Conservation (phyloP, 805 yeast genomes). For the Candida jianshihensis region DNA sequence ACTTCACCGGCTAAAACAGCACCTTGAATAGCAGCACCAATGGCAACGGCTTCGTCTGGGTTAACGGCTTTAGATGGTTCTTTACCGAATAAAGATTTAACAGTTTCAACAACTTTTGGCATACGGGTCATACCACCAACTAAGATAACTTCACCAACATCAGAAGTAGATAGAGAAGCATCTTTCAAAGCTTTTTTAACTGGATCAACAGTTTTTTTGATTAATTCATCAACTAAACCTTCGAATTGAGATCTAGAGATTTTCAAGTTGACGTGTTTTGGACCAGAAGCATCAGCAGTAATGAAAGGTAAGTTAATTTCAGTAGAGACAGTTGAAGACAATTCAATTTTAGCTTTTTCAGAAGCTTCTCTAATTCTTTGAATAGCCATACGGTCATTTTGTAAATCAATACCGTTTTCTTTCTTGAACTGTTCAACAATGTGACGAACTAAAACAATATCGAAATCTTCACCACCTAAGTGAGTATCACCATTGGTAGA, state of each 20-base stretch:
- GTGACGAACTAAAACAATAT: slow-evolving; percentile 51
- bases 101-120: slow-evolving; percentile 71
- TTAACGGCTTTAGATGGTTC: slow-evolving; percentile 71
- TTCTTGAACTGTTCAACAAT: slow-evolving; percentile 51
- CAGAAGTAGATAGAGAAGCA: slow-evolving; percentile 58
- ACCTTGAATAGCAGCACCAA: slow-evolving; percentile 89
- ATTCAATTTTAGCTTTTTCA: slow-evolving; percentile 70
- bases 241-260: slow-evolving; percentile 68
- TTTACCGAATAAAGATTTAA: slow-evolving; percentile 52
- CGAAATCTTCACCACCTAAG: slow-evolving; percentile 84
- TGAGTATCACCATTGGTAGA: slow-evolving; percentile 84
- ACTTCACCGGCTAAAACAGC: slow-evolving; percentile 81
- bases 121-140: slow-evolving; percentile 90
- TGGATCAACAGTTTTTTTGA: slow-evolving; percentile 64
- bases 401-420: slow-evolving; percentile 31
- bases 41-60: slow-evolving; percentile 86
- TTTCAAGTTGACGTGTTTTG: slow-evolving; percentile 54
- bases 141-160: slow-evolving; percentile 67
- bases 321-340: slow-evolving; percentile 58
- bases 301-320: slow-evolving; percentile 69
- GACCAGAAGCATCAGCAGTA: slow-evolving; percentile 36
- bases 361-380: slow-evolving; percentile 78
- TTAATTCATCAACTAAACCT: slow-evolving; percentile 55
- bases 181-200: slow-evolving; percentile 73
- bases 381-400: slow-evolving; percentile 39